Evolutionary conservation across 2,329 filamentous ascomycete genomes (phyloP), one percentile per base, ranked within the genome.

Genomic region (Periconia digitata): DNA sequence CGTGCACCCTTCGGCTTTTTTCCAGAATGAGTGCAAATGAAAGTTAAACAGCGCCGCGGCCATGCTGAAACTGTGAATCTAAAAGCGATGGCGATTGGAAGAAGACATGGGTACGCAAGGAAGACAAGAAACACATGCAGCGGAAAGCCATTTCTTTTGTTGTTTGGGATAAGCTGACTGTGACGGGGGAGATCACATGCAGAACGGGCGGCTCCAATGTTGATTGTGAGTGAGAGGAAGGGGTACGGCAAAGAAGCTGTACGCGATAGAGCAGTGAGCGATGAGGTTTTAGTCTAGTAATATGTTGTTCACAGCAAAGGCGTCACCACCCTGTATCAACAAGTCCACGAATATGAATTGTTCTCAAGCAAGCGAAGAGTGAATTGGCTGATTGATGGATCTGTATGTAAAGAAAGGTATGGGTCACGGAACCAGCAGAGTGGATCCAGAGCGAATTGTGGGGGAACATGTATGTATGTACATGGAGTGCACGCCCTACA

Each of bases 261-360:
- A 15, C 12, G 27, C 12, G 12, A 15, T 15, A 32, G 27, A 32
- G 12, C 10, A 15, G 27, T 6, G 27, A 29, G 46, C 47, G 40
- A 51, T 21, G 49, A 50, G 48, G 45, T 58, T 51, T 40, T 34
- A 43, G 42, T 47, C 38, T 34, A 43, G 42, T 46, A 44, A 52
- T 44, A 55, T 52, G 50, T 55, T 52, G 50, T 55, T 54, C 51
- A 49, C 44, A 46, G 44, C 47, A 36, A 48, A 37, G 47, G 50
- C 43, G 51, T 43, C 24, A 36, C 29, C 39, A 44, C 40, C 49
- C 56, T 67, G 65, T 69, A 64, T 63, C 63, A 65, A 63, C 60
- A 67, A 47, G 53, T 49, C 32, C 49, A 56, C 44, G 53, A 57
- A 60, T 60, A 56, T 43, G 55, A 60, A 49, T 49, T 56, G 55